phyloP scores from a whole-genome alignment of 768 basidiomycete genomes.

The Dioszegia hungarica region DNA sequence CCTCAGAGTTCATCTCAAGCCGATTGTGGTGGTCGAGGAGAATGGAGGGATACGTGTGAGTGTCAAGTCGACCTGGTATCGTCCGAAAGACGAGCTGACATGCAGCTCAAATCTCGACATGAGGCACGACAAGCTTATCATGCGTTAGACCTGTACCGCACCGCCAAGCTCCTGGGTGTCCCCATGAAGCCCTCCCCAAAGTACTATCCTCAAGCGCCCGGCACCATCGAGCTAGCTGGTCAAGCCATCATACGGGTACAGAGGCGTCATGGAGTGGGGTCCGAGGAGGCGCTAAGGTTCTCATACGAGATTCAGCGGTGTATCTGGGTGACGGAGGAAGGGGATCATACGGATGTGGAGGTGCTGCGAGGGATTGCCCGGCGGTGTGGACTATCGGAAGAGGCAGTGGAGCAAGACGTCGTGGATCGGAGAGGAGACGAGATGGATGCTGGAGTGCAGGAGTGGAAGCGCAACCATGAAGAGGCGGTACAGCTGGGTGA shows the following conservation, averaged over 20 bases:
- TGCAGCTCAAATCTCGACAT: slow-evolving; percentile 29
- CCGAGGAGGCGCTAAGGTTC: slow-evolving; percentile 15
- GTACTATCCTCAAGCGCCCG: slow-evolving; percentile 26
- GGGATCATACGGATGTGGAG: slow-evolving; percentile 22
- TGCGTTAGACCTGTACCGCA: slow-evolving; percentile 30
- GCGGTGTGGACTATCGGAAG: slow-evolving; percentile 15
- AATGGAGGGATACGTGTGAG: slow-evolving; percentile 36
- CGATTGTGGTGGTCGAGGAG: slow-evolving; percentile 30
- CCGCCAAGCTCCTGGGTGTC: slow-evolving; percentile 12
- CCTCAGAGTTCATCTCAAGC: slow-evolving; percentile 27
- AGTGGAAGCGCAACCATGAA: slow-evolving; percentile 23
- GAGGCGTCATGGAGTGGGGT: slow-evolving; percentile 19
- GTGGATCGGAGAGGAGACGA: slow-evolving; percentile 20
- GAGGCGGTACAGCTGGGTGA: slow-evolving; percentile 28
- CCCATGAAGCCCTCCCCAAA: slow-evolving; percentile 20
- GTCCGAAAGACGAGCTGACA: background rate
- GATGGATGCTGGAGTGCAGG: slow-evolving; percentile 19
- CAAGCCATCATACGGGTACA: slow-evolving; percentile 35
- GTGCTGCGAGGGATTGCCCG: slow-evolving; percentile 15
- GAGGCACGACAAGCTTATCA: slow-evolving; percentile 34
- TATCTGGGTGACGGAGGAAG: slow-evolving; percentile 35
- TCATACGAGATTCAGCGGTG: slow-evolving; percentile 27
- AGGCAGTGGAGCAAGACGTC: slow-evolving; percentile 12
- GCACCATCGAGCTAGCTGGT: slow-evolving; percentile 22
- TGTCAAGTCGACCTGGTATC: background rate